Conservation (phyloP, 169 alveolate species). For the Plasmodium fragile region DNA sequence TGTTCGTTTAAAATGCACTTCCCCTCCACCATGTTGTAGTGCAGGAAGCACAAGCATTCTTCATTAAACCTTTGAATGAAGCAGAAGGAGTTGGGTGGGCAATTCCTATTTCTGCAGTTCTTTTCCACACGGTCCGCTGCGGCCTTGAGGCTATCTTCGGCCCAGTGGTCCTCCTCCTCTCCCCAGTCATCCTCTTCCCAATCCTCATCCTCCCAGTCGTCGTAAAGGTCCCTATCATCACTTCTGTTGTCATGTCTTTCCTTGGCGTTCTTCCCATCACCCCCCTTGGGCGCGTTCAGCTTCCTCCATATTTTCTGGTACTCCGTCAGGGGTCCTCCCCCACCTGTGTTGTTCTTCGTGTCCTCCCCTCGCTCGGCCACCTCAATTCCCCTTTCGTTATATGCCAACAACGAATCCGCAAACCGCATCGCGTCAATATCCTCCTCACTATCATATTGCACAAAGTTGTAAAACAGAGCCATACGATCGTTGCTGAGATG, state of each 20-base stretch:
- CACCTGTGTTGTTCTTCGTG: not conserved
- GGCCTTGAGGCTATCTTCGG: not conserved
- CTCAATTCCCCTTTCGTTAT: slow-evolving; percentile 1
- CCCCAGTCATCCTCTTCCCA: not conserved
- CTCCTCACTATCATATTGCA: not conserved
- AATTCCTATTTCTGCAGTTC: not conserved
- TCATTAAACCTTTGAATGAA: not conserved
- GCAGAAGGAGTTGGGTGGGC: slow-evolving; percentile 30
- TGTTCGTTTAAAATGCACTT: slow-evolving; percentile 7
- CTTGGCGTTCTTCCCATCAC: not conserved
- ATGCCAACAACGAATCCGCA: slow-evolving; percentile 14
- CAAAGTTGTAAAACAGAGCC: slow-evolving; percentile 27
- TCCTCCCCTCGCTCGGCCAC: not conserved
- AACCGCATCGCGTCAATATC: not conserved
- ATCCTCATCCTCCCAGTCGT: not conserved
- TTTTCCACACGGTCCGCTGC: not conserved
- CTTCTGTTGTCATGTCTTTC: not conserved
- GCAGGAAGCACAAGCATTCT: slow-evolving; percentile 16
- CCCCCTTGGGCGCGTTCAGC: not conserved
- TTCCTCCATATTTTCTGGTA: not conserved
- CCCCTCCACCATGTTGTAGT: slow-evolving; percentile 11
- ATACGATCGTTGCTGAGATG: not conserved
- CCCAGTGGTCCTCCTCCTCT: not conserved
- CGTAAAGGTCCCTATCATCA: not conserved
- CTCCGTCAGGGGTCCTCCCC: not conserved